A percentile compares a stretch with the other conserved stretches of the same genome.
Conservation (phyloP, 495 filamentous ascomycete species). For the Penicillium herquei region DNA sequence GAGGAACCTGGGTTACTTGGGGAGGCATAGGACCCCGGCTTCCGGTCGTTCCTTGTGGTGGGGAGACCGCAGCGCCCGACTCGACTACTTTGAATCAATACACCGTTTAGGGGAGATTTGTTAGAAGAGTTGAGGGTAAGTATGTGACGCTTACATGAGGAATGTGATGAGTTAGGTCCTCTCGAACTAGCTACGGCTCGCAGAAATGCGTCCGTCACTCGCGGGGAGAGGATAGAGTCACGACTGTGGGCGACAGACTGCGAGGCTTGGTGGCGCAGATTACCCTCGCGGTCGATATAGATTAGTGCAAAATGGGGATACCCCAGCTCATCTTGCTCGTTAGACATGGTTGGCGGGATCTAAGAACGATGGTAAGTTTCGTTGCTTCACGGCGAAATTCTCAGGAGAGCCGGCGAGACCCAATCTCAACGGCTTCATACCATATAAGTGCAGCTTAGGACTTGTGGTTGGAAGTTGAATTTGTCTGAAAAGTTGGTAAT, state of each 20-base stretch:
- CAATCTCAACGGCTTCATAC: constrained; percentile 8
- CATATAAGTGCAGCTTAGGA: constrained; percentile 6
- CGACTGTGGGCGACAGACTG: constrained; percentile 32
- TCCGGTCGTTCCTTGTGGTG: background rate
- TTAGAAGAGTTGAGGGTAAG: background rate
- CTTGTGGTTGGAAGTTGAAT: constrained; percentile 3
- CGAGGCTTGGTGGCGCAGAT: constrained; percentile 37
- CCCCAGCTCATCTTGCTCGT: constrained; percentile 12
- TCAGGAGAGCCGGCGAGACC: no score
- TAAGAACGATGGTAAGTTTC: constrained; percentile 6
- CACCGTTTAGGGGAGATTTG: background rate
- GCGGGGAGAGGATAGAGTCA: constrained; percentile 33
- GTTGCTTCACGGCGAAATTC: background rate
- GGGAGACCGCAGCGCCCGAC: constrained; percentile 2
- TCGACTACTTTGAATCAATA: constrained; percentile 9
- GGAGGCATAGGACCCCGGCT: constrained; percentile 1
- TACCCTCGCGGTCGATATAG: constrained; percentile 36
- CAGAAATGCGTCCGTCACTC: constrained; percentile 36
- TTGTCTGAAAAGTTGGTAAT: background rate
- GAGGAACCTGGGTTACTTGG: constrained; percentile 4
- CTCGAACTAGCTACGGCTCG: constrained; percentile 34
- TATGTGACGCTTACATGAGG: constrained; percentile 19
- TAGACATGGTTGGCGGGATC: constrained; percentile 26
- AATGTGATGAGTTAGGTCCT: constrained; percentile 10
- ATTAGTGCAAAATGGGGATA: constrained; percentile 40